phyloP scores from a whole-genome alignment of 1,284 basidiomycete genomes.

The Leucoagaricus sp. region DNA sequence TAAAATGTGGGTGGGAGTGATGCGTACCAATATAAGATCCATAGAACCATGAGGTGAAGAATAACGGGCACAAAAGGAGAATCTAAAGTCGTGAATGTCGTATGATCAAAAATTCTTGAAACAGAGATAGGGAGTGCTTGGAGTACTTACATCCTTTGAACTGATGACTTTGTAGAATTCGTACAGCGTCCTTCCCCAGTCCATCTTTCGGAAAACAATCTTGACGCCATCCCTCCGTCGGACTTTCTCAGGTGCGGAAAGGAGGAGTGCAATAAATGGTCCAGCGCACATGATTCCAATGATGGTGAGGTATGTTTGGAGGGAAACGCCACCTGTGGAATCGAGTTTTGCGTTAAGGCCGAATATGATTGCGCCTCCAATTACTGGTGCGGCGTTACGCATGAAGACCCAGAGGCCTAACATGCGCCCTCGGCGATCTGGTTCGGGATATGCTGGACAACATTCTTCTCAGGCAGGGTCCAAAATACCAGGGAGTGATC shows the following conservation, averaged over 20 bases:
- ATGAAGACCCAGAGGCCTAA: constrained; percentile 37
- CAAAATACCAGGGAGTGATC: not conserved
- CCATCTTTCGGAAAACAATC: constrained; percentile 29
- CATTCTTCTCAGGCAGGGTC: not conserved
- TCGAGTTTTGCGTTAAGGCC: constrained; percentile 30
- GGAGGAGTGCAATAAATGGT: constrained; percentile 32
- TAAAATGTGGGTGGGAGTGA: not conserved
- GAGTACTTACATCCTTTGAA: constrained; percentile 25
- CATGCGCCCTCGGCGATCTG: constrained; percentile 33
- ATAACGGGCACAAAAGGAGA: constrained; percentile 32
- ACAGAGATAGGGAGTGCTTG: too few relatives aligned
- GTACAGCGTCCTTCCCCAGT: constrained; percentile 27
- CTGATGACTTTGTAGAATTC: constrained; percentile 32
- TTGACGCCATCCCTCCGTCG: constrained; percentile 32
- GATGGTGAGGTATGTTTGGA: constrained; percentile 34
- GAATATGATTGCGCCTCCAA: constrained; percentile 37
- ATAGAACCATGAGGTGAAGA: constrained; percentile 38
- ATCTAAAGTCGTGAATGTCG: too few relatives aligned
- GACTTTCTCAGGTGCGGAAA: constrained; percentile 33
- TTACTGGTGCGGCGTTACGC: constrained; percentile 34
- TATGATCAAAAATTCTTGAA: too few relatives aligned
- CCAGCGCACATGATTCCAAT: constrained; percentile 38
- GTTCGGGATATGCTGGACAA: constrained; percentile 32
- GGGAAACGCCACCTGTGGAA: constrained; percentile 31
- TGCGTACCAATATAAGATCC: constrained; percentile 29